Evolutionary conservation across 2,329 filamentous ascomycete species (phyloP), one percentile per base, ranked within the genome.

Genomic region (Aspergillus sclerotialis): DNA sequence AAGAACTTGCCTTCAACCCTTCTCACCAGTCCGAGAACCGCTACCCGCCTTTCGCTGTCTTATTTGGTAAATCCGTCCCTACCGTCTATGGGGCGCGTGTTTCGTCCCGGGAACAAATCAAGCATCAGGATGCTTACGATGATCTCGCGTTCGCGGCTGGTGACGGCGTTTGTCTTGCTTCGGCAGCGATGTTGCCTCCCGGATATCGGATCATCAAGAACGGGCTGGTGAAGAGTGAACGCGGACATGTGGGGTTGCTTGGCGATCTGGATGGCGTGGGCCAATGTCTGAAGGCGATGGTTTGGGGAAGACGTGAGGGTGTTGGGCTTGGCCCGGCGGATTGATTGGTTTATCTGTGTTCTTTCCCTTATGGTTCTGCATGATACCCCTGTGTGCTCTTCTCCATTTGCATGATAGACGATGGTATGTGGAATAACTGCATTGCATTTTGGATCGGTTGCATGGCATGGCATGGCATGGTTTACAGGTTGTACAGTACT

Each of bases 131-230:
- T 58, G 81, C 78, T 1, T 95, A 94, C 56, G 87, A 94, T 45
- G 82, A 93, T 48, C 70, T 96, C 2, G 76, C 86, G 0, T 95
- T 95, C 63, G 82, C 84, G 1, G 82, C 81, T 14, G 88, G 89
- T 2, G 89, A 96, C 55, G 90, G 89, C 0, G 89, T 96, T 0
- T 87, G 90, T 35, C 72, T 95, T 5, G 85, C 89, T 0, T 78
- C 78, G 32, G 85, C 90, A 41, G 84, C 88, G 0, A 90, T 93
- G 84, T 61, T 93, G 28, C 89, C 89, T 0, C 65, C 75, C 2
- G 88, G 88, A 0, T 95, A 94, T 55, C 71, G 75, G 31, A 69
- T 84, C 23, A 85, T 81, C 2, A 76, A 73, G 29, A 82, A 80
- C 9, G 88, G 88, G 0, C 68, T 86, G 12, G 76, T 94, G 9